A percentile compares a stretch with the other conserved stretches of the same genome.
Evolutionary conservation across 306 rosid species (phyloP).

Genomic region (Begonia masoniana): DNA sequence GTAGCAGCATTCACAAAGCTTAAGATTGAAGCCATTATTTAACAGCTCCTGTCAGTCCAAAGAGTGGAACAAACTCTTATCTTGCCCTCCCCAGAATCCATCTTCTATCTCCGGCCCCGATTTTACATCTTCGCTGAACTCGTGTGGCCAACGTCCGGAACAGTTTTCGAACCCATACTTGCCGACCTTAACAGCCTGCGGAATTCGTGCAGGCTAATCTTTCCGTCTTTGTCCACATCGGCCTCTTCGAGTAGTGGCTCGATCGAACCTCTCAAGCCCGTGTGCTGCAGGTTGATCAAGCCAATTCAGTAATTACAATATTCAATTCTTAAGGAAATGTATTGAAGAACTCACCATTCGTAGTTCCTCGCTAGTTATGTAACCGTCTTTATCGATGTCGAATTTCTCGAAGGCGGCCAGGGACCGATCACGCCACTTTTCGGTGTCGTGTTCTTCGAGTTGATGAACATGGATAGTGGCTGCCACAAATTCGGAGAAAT

Average conservation of each 20-base stretch:
- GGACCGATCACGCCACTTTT: conserved; percentile 73
- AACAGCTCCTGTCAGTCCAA: too few relatives aligned
- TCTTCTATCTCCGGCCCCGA: background rate
- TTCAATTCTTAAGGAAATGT: background rate
- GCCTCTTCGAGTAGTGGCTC: conserved; percentile 95
- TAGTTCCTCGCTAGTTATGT: conserved; percentile 86
- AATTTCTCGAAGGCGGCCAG: conserved; percentile 91
- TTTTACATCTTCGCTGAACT: conserved; percentile 25
- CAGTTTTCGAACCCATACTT: conserved; percentile 54
- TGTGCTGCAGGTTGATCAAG: conserved; percentile 46
- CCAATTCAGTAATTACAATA: conserved; percentile 1
- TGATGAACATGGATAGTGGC: conserved; percentile 94
- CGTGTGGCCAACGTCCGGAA: conserved; percentile 22
- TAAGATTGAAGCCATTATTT: too few relatives aligned
- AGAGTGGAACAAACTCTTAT: too few relatives aligned
- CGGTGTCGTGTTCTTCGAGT: conserved; percentile 92
- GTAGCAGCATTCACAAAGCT: too few relatives aligned
- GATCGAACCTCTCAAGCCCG: conserved; percentile 71
- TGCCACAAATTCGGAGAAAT: conserved; percentile 88
- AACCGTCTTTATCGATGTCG: conserved; percentile 86
- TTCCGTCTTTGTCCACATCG: conserved; percentile 90
- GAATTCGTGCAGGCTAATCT: conserved; percentile 79
- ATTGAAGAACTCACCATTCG: conserved; percentile 58
- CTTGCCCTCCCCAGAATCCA: background rate
- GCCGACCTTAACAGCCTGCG: conserved; percentile 91